Evolutionary conservation across 2,329 filamentous ascomycete species (phyloP), one percentile per base, ranked within the genome.

Genomic region (Trichoderma cornu-damae): DNA sequence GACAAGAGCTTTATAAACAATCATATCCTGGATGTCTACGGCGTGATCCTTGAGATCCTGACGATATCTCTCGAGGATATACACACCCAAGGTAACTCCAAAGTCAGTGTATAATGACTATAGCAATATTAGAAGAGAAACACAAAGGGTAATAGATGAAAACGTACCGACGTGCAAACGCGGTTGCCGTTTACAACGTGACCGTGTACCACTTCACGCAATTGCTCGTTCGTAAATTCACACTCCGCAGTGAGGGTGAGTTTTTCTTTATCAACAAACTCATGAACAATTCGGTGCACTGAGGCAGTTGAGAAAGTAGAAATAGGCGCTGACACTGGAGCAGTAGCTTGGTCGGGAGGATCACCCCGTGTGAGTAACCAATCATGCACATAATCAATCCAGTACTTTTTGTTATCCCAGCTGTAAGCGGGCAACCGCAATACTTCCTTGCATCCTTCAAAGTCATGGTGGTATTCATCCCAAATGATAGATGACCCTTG

Each of bases 331-430:
- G 80, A 55, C 78, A 81, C 48, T 83, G 79, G 61, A 88, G 74
- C 59, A 85, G 24, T 11, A 9, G 16, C 8, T 22, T 53, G 37
- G 4, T 6, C 20, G 3, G 48, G 55, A 77, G 80, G 43, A 35
- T 57, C 76, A 47, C 84, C 74, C 18, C 77, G 73, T 8, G 54
- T 57, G 77, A 90, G 75, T 9, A 79, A 80, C 85, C 86, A 90
- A 69, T 90, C 85, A 59, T 88, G 86, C 57, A 79, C 72, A 63
- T 84, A 84, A 63, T 79, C 73, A 28, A 83, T 76, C 81, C 82
- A 85, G 69, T 90, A 90, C 62, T 82, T 85, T 76, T 90, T 90
- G 64, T 83, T 76, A 64, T 91, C 86, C 72, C 87, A 92, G 1
- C 78, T 79, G 67, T 91, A 92, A 3, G 81, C 80, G 0, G 88